phyloP scores from a whole-genome alignment of 2,329 filamentous ascomycete species.

The Penicillium rolfsii region DNA sequence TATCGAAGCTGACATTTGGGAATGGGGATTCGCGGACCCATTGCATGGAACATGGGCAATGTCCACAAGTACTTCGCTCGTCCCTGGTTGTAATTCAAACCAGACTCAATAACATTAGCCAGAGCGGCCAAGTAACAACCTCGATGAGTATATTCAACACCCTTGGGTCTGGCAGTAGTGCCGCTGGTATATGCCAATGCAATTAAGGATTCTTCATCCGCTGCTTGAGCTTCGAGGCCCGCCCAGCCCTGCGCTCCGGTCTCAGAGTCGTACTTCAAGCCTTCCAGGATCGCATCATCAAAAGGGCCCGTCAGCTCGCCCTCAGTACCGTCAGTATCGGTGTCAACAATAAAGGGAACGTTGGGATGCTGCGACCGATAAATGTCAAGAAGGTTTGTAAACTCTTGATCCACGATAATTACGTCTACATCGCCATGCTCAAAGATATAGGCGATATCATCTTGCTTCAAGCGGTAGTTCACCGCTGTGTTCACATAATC shows the following conservation, averaged over 20 bases:
- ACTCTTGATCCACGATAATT: slow-evolving; percentile 87
- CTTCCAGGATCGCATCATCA: slow-evolving; percentile 80
- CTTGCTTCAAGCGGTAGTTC: slow-evolving; percentile 75
- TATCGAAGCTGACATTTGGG: not conserved
- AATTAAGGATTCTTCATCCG: slow-evolving; percentile 77
- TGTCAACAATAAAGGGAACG: slow-evolving; percentile 76
- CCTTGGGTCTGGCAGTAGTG: slow-evolving; percentile 89
- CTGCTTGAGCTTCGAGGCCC: slow-evolving; percentile 69
- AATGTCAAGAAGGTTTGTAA: slow-evolving; percentile 66
- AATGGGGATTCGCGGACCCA: slow-evolving; percentile 45
- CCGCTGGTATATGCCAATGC: slow-evolving; percentile 93
- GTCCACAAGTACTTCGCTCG: slow-evolving; percentile 88
- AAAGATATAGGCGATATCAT: slow-evolving; percentile 91
- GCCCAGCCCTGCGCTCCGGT: slow-evolving; percentile 73
- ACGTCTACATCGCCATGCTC: slow-evolving; percentile 82
- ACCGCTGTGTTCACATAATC: slow-evolving; percentile 54
- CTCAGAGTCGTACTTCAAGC: slow-evolving; percentile 70
- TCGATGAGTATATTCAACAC: slow-evolving; percentile 88
- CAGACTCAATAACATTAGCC: slow-evolving; percentile 85
- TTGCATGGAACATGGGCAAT: slow-evolving; percentile 79
- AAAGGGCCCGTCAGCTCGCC: slow-evolving; percentile 78
- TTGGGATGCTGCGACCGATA: slow-evolving; percentile 65
- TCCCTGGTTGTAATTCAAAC: slow-evolving; percentile 70
- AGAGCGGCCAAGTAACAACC: slow-evolving; percentile 83
- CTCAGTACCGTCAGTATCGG: slow-evolving; percentile 77